Base-by-base conservation (phyloP, 2,329 filamentous ascomycete genomes). In the Ophiostoma pallidulum region DNA sequence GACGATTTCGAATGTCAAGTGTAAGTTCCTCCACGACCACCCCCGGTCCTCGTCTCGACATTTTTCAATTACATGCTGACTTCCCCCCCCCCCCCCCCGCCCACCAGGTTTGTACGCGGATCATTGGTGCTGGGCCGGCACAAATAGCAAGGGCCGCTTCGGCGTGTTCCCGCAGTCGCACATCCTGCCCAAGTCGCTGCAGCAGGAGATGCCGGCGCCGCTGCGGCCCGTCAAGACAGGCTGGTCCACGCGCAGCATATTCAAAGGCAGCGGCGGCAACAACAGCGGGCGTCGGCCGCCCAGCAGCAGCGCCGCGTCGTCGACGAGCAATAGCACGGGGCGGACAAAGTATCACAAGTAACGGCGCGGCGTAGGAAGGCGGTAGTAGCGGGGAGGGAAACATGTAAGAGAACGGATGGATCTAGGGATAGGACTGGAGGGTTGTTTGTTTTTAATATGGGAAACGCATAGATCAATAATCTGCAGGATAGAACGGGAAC, bases 1-100 rank as follows among this genome's bases (percentile, higher is more conserved):
- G 53, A 68, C 72, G 3, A 82, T 84, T 14, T 78, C 72, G 53
- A 86, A 82, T 63, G 86, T 77, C 20, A 66, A 64, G 45, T 77
- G 73, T n/a, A n/a, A n/a, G n/a, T n/a, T n/a, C n/a, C n/a, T n/a
- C n/a, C n/a, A n/a, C n/a, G n/a, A n/a, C n/a, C n/a, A n/a, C n/a
- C n/a, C n/a, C n/a, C n/a, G n/a, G n/a, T n/a, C n/a, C n/a, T n/a
- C n/a, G n/a, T n/a, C n/a, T n/a, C n/a, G n/a, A n/a, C n/a, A n/a
- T n/a, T n/a, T n/a, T n/a, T n/a, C n/a, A n/a, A n/a, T n/a, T n/a
- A n/a, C n/a, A n/a, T n/a, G n/a, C n/a, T n/a, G n/a, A n/a, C n/a
- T n/a, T n/a, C n/a, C n/a, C n/a, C n/a, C n/a, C n/a, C n/a, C n/a
- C n/a, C n/a, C n/a, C n/a, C n/a, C n/a, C n/a, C n/a, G n/a, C n/a